A percentile compares a stretch with the other conserved stretches of the same genome.
These are phyloP conservation scores for Cryoendolithus antarcticus DNA, from an alignment of 2,329 filamentous ascomycete species.

Conservation along the genomic window DNA sequence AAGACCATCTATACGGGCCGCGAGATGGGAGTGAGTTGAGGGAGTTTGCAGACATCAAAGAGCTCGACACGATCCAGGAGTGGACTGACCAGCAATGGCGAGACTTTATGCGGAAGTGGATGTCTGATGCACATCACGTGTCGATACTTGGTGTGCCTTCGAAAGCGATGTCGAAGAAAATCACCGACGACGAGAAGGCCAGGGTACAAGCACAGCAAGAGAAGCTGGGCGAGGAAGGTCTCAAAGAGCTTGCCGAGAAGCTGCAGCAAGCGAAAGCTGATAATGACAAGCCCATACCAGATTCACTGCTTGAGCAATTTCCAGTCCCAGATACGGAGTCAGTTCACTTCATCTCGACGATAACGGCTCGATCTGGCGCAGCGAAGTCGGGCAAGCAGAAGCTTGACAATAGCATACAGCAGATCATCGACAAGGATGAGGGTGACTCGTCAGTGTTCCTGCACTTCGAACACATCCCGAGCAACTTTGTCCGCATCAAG, in stretches of 20 bases:
- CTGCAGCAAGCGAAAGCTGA: constrained; percentile 74
- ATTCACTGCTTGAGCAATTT: constrained; percentile 66
- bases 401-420: constrained; percentile 58
- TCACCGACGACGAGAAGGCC: constrained; percentile 69
- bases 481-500: constrained; percentile 79
- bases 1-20: constrained; percentile 81
- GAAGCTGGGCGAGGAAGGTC: constrained; percentile 66
- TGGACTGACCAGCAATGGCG: constrained; percentile 85
- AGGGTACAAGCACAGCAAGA: constrained; percentile 68
- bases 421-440: constrained; percentile 58
- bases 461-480: constrained; percentile 88
- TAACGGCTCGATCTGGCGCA: constrained; percentile 68
- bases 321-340: constrained; percentile 74
- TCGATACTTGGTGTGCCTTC: constrained; percentile 85
- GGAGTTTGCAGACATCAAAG: constrained; percentile 29
- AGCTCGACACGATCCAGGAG: constrained; percentile 55
- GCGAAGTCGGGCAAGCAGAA: constrained; percentile 52
- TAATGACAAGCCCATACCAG: constrained; percentile 79
- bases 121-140: constrained; percentile 73
- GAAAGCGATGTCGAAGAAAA: constrained; percentile 59
- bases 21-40: constrained; percentile 54
- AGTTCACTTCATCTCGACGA: constrained; percentile 87
- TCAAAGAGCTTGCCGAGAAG: constrained; percentile 60
- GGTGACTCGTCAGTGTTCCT: constrained; percentile 59
- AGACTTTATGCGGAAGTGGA: constrained; percentile 68